A percentile compares a stretch with the other conserved stretches of the same genome.
phyloP scores from a whole-genome alignment of 805 yeast genomes.

The Blastobotrys chiropterorum region DNA sequence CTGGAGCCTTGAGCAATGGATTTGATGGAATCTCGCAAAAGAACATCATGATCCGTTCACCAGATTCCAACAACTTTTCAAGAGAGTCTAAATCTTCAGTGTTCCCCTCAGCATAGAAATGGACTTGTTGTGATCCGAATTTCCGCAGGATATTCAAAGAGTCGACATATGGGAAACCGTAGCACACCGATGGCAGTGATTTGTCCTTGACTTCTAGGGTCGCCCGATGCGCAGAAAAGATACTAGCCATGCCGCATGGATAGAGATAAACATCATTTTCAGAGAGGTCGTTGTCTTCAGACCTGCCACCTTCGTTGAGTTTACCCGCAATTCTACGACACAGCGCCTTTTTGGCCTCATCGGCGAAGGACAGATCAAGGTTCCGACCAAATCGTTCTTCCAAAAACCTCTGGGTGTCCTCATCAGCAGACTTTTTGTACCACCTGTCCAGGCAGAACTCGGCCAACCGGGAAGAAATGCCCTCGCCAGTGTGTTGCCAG shows the following conservation, averaged over 20 bases:
- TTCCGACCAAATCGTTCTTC: constrained; percentile 91
- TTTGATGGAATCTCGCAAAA: constrained; percentile 94
- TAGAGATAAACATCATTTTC: constrained; percentile 69
- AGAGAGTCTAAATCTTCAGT: constrained; percentile 55
- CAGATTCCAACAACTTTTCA: constrained; percentile 53
- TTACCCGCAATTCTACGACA: constrained; percentile 69
- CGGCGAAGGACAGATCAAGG: constrained; percentile 67
- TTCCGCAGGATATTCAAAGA: constrained; percentile 78
- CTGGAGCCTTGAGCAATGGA: constrained; percentile 84
- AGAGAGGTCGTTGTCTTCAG: constrained; percentile 28
- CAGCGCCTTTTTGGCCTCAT: constrained; percentile 69
- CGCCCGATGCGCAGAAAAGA: constrained; percentile 67
- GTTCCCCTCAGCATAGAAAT: constrained; percentile 81
- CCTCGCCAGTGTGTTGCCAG: constrained; percentile 98
- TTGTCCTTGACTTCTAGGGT: constrained; percentile 22
- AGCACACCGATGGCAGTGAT: constrained; percentile 67
- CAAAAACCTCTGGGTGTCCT: constrained; percentile 50
- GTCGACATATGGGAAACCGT: constrained; percentile 95
- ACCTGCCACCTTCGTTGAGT: constrained; percentile 40
- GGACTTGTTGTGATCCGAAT: constrained; percentile 89
- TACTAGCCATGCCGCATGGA: constrained; percentile 91
- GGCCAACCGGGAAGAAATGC: constrained; percentile 84
- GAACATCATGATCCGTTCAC: constrained; percentile 65
- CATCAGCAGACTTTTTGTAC: constrained; percentile 6
- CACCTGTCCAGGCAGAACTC: constrained; percentile 46